These are phyloP conservation scores for Fusarium guadeloupense DNA, from an alignment of 2,329 filamentous ascomycete genomes.

Conservation along the genomic window DNA sequence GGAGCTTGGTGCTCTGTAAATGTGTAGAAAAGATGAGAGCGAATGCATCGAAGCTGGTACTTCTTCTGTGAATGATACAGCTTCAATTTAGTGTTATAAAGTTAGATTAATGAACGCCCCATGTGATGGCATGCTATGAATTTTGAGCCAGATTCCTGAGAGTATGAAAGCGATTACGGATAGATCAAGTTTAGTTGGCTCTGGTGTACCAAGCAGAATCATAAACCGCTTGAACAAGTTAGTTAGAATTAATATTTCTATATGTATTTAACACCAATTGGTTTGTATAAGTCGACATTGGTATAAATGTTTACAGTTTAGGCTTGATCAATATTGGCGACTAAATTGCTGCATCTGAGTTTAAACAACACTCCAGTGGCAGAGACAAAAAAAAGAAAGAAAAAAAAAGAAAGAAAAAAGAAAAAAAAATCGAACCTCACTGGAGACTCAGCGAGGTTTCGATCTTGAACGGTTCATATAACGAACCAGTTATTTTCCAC, in stretches of 20 bases:
- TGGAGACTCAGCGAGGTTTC: not conserved
- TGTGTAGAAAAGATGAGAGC: constrained; percentile 2
- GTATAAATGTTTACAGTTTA: too few relatives aligned
- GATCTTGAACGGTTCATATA: not conserved
- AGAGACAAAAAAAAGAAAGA: not conserved
- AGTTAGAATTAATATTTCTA: too few relatives aligned
- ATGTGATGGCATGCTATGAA: not conserved
- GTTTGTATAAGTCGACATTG: too few relatives aligned
- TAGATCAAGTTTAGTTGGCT: too few relatives aligned
- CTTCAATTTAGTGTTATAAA: not conserved
- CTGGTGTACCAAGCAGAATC: too few relatives aligned
- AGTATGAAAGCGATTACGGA: too few relatives aligned
- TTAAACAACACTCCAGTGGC: too few relatives aligned
- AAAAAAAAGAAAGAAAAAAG: not conserved
- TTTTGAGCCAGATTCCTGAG: not conserved
- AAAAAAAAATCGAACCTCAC: constrained; percentile 7
- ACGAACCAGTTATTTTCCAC: not conserved
- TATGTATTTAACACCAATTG: too few relatives aligned
- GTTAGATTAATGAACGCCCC: not conserved
- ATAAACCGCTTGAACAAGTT: too few relatives aligned
- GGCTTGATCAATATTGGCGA: too few relatives aligned
- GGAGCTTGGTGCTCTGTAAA: constrained; percentile 88
- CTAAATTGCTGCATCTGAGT: too few relatives aligned
- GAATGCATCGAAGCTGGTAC: not conserved
- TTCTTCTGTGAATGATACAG: not conserved